Evolutionary conservation across 73 alveolate species (phyloP).

Genomic region (Symbiodinium natans): DNA sequence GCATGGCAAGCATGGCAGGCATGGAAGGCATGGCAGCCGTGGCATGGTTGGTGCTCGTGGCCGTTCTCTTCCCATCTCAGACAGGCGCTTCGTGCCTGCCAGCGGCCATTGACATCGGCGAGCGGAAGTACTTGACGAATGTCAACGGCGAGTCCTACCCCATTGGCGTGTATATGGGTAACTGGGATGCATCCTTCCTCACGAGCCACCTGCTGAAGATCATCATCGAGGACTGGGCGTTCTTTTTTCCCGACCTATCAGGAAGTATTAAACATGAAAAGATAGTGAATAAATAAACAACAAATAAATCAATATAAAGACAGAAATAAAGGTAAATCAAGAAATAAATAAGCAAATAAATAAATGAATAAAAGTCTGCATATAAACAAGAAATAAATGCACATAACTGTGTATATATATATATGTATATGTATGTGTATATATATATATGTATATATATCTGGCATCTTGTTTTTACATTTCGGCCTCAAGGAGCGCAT

Average conservation of each 20-base stretch:
- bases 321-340: too few relatives aligned
- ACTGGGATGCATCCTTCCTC: neutral
- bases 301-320: too few relatives aligned
- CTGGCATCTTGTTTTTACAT: neutral
- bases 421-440: too few relatives aligned
- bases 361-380: too few relatives aligned
- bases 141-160: slow-evolving; percentile 31
- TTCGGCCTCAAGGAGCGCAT: neutral
- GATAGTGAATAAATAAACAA: too few relatives aligned
- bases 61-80: neutral
- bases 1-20: too few relatives aligned
- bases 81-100: neutral
- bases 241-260: neutral
- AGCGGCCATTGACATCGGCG: neutral
- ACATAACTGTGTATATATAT: too few relatives aligned
- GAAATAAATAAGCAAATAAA: too few relatives aligned
- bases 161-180: neutral
- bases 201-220: slow-evolving; percentile 7
- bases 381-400: too few relatives aligned
- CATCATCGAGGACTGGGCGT: neutral
- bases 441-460: too few relatives aligned
- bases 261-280: too few relatives aligned
- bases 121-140: neutral
- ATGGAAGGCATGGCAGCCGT: too few relatives aligned
- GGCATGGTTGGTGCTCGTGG: neutral